These are phyloP conservation scores for Saccharomyces hybrid DNA, from an alignment of 1,139 yeast species.

Conservation along the genomic window DNA sequence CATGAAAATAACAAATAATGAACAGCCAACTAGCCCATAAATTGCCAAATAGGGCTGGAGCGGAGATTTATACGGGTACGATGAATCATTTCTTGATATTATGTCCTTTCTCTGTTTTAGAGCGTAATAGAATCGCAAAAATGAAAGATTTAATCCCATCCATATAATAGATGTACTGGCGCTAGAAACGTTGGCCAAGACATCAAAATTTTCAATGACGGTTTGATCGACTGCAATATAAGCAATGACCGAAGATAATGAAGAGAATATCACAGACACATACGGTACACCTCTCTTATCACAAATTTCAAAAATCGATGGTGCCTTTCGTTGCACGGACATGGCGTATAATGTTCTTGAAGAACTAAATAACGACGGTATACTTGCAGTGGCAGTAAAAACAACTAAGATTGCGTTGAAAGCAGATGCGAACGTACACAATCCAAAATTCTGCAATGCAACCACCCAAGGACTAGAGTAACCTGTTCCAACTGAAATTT, in stretches of 20 bases:
- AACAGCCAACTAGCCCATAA: conserved; percentile 49
- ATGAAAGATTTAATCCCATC: conserved; percentile 74
- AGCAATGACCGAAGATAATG: conserved; percentile 52
- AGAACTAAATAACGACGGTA: conserved; percentile 36
- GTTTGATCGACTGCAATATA: conserved; percentile 52
- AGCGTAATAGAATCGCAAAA: conserved; percentile 64
- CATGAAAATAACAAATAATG: conserved; percentile 50
- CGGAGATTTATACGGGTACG: conserved; percentile 70
- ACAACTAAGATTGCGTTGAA: conserved; percentile 63
- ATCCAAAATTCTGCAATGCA: conserved; percentile 60
- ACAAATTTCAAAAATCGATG: conserved; percentile 52
- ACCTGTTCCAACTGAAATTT: conserved; percentile 38
- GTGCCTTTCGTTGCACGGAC: conserved; percentile 65
- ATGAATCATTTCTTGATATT: conserved; percentile 49
- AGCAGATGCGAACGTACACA: conserved; percentile 58
- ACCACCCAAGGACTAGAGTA: conserved; percentile 73
- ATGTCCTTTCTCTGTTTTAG: conserved; percentile 58
- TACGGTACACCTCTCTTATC: conserved; percentile 66
- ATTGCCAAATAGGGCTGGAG: conserved; percentile 72
- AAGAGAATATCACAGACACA: conserved; percentile 56
- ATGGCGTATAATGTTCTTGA: conserved; percentile 37
- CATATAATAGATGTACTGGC: conserved; percentile 73
- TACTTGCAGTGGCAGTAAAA: conserved; percentile 54
- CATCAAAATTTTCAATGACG: conserved; percentile 57
- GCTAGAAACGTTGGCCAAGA: conserved; percentile 59